Conservation (phyloP, 495 filamentous ascomycete genomes). For the Durotheca rogersii region DNA sequence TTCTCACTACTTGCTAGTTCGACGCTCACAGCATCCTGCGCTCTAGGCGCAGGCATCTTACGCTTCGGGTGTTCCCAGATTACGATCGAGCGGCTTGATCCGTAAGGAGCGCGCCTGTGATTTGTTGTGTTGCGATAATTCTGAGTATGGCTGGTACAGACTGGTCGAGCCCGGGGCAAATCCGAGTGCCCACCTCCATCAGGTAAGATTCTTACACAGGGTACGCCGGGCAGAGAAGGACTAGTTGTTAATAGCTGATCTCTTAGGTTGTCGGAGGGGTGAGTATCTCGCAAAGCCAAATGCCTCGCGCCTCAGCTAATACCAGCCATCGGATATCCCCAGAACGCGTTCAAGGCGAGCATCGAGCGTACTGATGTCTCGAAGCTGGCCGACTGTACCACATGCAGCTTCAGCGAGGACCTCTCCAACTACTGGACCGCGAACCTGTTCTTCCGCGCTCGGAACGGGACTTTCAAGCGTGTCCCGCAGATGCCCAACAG, state of each 20-base stretch:
- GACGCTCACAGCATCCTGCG: not conserved
- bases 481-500: slow-evolving; percentile 41
- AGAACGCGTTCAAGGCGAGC: slow-evolving; percentile 36
- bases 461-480: slow-evolving; percentile 42
- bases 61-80: slow-evolving; percentile 38
- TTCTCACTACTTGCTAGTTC: not conserved
- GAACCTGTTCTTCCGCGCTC: slow-evolving; percentile 39
- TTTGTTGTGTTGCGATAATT: not conserved
- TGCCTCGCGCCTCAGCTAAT: too few relatives aligned
- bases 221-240: not conserved
- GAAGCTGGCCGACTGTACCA: slow-evolving; percentile 33
- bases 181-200: not conserved
- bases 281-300: not conserved
- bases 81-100: slow-evolving; percentile 34
- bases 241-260: not conserved
- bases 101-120: slow-evolving; percentile 1
- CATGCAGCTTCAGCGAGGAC: slow-evolving; percentile 36
- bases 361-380: slow-evolving; percentile 32
- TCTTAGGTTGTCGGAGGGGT: not conserved
- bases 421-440: slow-evolving; percentile 49
- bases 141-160: not conserved
- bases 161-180: slow-evolving; percentile 5
- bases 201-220: not conserved
- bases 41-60: slow-evolving; percentile 7
- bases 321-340: too few relatives aligned